Evolutionary conservation across 2,329 filamentous ascomycete species (phyloP).

Genomic region (Penicillium sp.): DNA sequence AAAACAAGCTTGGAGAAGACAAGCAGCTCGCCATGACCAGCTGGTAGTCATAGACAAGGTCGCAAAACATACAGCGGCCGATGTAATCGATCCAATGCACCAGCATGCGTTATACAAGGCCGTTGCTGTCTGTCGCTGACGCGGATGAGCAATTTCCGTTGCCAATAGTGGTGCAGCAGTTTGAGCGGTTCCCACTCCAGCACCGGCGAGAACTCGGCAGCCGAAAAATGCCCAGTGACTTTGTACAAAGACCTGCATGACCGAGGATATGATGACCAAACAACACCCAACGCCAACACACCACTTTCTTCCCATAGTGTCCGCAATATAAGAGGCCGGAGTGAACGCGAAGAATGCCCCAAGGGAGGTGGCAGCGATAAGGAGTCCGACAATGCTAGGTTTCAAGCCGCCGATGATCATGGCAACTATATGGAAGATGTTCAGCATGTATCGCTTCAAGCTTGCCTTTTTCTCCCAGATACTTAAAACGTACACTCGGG

Average conservation of each 20-base stretch:
- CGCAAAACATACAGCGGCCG: conserved; percentile 19
- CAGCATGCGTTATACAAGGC: conserved; percentile 37
- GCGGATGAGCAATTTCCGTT: conserved; percentile 39
- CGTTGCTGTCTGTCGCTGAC: conserved; percentile 35
- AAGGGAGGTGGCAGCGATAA: conserved; percentile 28
- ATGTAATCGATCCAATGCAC: conserved; percentile 27
- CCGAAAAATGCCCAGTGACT: conserved; percentile 35
- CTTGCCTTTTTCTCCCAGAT: too few species aligned
- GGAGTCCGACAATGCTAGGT: conserved; percentile 26
- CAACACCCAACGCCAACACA: conserved; percentile 51
- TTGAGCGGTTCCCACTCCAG: conserved; percentile 43
- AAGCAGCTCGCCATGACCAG: conserved; percentile 63
- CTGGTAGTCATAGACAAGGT: conserved; percentile 21
- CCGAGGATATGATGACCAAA: conserved; percentile 33
- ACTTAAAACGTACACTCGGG: conserved; percentile 20
- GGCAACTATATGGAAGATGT: conserved; percentile 17
- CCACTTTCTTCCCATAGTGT: conserved; percentile 53
- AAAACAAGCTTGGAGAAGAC: conserved; percentile 58
- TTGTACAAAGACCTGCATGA: conserved; percentile 26
- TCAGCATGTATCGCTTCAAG: background rate
- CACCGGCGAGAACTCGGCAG: conserved; percentile 40
- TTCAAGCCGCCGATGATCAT: conserved; percentile 21
- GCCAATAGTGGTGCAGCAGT: conserved; percentile 36
- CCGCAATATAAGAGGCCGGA: conserved; percentile 37
- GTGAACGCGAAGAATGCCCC: conserved; percentile 28